These are phyloP conservation scores for Daldinia loculata DNA, from an alignment of 495 filamentous ascomycete species.

Conservation along the genomic window DNA sequence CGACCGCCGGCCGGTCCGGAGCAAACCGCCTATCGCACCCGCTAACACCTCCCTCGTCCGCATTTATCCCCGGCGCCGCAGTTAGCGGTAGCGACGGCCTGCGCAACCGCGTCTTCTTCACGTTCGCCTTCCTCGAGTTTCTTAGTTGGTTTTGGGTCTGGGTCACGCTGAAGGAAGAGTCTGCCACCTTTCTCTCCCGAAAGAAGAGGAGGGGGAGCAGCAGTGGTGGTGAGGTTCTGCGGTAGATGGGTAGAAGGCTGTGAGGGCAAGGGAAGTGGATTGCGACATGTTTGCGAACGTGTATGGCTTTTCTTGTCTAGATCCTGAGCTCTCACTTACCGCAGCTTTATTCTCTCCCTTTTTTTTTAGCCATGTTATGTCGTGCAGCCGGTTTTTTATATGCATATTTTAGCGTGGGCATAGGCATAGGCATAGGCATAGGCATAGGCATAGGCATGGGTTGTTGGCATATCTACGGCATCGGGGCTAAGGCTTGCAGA, in stretches of 20 bases:
- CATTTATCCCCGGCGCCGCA: conserved; percentile 24
- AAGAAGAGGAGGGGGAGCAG: conserved; percentile 47
- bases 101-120: conserved; percentile 83
- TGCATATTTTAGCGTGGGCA: conserved; percentile 22
- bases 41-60: conserved; percentile 6
- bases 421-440: conserved; percentile 5
- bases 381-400: conserved; percentile 4
- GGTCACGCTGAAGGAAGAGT: conserved; percentile 63
- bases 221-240: conserved; percentile 17
- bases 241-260: background rate
- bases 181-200: conserved; percentile 47
- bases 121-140: conserved; percentile 85
- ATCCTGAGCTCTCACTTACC: background rate
- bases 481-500: conserved; percentile 5
- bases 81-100: conserved; percentile 64
- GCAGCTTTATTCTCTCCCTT: background rate
- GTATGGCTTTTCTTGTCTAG: background rate
- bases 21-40: conserved; percentile 44
- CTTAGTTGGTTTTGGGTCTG: conserved; percentile 87
- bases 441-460: conserved; percentile 15
- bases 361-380: background rate
- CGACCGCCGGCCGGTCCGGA: conserved; percentile 44
- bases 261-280: background rate
- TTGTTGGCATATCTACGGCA: conserved; percentile 26
- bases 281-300: background rate